phyloP scores from a whole-genome alignment of 352 stramenopile genomes.

The Aphanomyces invadans region DNA sequence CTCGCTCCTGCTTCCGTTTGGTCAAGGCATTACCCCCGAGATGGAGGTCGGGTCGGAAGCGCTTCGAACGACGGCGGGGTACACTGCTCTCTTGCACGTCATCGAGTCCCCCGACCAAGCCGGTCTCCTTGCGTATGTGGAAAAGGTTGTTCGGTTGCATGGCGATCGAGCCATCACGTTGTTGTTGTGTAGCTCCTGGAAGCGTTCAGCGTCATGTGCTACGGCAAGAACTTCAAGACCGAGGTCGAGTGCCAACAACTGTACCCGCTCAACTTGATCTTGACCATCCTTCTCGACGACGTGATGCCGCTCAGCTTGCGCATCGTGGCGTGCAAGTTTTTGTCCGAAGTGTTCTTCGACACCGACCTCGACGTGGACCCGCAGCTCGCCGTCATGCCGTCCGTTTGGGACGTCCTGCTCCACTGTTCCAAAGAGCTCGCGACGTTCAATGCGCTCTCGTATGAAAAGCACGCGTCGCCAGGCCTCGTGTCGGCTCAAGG shows the following conservation, averaged over 20 bases:
- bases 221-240: conserved; percentile 23
- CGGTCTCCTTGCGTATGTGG: not conserved
- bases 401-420: conserved; percentile 16
- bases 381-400: conserved; percentile 9
- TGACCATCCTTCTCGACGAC: conserved; percentile 14
- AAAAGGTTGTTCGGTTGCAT: not conserved
- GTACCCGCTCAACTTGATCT: conserved; percentile 23
- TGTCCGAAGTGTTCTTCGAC: conserved; percentile 22
- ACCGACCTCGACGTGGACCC: conserved; percentile 21
- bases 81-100: not conserved
- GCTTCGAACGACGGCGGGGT: conserved; percentile 7
- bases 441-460: conserved; percentile 8
- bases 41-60: conserved; percentile 4
- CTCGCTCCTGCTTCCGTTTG: conserved; percentile 7
- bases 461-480: not conserved
- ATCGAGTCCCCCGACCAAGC: not conserved
- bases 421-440: conserved; percentile 21
- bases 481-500: not conserved
- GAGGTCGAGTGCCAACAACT: conserved; percentile 24
- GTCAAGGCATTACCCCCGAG: not conserved
- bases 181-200: conserved; percentile 2
- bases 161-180: not conserved
- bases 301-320: conserved; percentile 15
- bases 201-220: conserved; percentile 11
- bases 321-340: conserved; percentile 22